These are phyloP conservation scores for Perkinsus olseni DNA, from an alignment of 169 alveolate genomes.

Conservation along the genomic window DNA sequence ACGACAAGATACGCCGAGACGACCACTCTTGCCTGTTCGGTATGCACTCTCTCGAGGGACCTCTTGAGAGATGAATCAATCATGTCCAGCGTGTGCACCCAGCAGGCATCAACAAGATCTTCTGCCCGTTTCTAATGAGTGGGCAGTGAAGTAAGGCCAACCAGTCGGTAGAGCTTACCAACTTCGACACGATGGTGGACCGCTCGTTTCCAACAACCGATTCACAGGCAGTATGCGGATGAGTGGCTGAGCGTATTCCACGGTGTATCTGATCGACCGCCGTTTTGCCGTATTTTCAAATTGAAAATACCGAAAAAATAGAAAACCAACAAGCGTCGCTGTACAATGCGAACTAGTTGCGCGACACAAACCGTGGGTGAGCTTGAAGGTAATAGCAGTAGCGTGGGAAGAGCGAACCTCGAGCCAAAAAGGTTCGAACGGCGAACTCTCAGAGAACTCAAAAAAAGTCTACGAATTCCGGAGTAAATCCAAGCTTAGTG, in stretches of 20 bases:
- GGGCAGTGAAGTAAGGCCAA: not conserved
- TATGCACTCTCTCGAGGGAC: not conserved
- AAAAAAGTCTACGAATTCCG: too few species aligned
- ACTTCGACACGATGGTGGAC: not conserved
- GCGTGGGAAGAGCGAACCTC: too few species aligned
- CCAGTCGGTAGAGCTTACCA: not conserved
- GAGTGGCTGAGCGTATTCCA: not conserved
- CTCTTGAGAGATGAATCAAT: not conserved
- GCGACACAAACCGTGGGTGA: too few species aligned
- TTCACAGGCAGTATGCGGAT: not conserved
- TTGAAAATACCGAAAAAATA: too few species aligned
- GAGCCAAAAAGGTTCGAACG: too few species aligned
- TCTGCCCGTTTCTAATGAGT: not conserved
- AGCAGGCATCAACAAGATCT: not conserved
- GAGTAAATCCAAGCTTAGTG: too few species aligned
- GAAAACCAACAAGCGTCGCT: too few species aligned
- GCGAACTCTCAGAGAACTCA: too few species aligned
- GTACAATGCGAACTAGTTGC: too few species aligned
- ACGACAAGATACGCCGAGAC: not conserved
- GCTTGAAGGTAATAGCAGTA: too few species aligned
- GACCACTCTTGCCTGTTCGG: not conserved
- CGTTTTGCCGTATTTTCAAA: too few species aligned
- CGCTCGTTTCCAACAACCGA: not conserved
- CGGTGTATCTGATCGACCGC: not conserved
- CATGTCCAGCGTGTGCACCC: not conserved